Evolutionary conservation across 148 eudicot genomes (phyloP).

Genomic region (Selenicereus undatus): DNA sequence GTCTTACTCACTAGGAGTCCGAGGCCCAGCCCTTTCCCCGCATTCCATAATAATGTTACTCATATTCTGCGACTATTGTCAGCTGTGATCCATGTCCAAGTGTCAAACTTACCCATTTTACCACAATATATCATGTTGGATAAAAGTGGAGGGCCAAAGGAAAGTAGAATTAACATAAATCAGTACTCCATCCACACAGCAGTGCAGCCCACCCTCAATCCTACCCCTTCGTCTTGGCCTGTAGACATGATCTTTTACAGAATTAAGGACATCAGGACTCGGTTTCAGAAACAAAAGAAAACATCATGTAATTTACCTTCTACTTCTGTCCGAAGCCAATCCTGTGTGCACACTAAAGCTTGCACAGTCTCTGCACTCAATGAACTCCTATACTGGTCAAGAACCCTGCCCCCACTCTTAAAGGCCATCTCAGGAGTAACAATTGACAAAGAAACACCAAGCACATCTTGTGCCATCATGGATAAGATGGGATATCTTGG

Average conservation of each 20-base stretch:
- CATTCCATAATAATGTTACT: background rate
- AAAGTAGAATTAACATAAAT: background rate
- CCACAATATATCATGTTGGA: background rate
- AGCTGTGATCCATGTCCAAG: background rate
- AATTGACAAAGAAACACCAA: slow-evolving; percentile 73
- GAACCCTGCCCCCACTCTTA: slow-evolving; percentile 59
- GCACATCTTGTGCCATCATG: slow-evolving; percentile 88
- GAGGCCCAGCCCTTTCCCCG: background rate
- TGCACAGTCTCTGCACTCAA: slow-evolving; percentile 68
- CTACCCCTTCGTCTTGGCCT: background rate
- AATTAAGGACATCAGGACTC: background rate
- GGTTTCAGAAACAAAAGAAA: background rate
- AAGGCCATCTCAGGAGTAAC: slow-evolving; percentile 66
- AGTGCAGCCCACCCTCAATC: background rate
- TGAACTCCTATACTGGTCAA: slow-evolving; percentile 64
- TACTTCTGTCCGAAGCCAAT: slow-evolving; percentile 69
- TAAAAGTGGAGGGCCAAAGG: background rate
- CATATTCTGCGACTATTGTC: background rate
- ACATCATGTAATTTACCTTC: slow-evolving; percentile 41
- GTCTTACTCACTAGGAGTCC: too few relatives aligned
- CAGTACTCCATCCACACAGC: background rate
- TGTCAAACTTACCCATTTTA: background rate
- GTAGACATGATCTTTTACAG: background rate
- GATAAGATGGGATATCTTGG: slow-evolving; percentile 90
- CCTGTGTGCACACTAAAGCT: slow-evolving; percentile 94